Evolutionary conservation across 2,329 filamentous ascomycete species (phyloP).

Genomic region (Botrytis fabae): DNA sequence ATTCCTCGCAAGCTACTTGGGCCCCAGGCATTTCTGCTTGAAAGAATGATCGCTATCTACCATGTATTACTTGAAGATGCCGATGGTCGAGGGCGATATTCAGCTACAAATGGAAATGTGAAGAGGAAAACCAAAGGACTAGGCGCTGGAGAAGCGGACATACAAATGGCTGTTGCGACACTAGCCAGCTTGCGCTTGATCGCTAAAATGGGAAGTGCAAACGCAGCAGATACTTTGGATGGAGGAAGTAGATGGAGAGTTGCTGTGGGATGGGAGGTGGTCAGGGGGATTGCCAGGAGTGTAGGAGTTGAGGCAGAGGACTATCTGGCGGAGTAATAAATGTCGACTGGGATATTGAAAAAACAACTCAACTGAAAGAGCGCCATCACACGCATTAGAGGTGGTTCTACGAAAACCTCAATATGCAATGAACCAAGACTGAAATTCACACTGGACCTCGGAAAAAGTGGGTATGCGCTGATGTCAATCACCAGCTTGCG

Average conservation of each 20-base stretch:
- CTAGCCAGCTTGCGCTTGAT: conserved; percentile 69
- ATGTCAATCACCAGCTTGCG: background rate
- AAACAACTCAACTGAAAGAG: background rate
- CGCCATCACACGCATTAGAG: background rate
- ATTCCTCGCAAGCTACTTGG: conserved; percentile 76
- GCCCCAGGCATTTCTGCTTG: conserved; percentile 73
- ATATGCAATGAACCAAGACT: background rate
- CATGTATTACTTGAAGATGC: conserved; percentile 58
- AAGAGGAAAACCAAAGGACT: conserved; percentile 24
- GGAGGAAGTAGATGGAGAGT: conserved; percentile 73
- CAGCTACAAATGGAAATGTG: conserved; percentile 5
- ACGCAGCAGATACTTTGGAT: conserved; percentile 64
- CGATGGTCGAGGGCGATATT: conserved; percentile 33
- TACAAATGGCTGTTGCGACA: conserved; percentile 68
- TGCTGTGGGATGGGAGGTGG: conserved; percentile 76
- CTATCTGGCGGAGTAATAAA: conserved; percentile 63
- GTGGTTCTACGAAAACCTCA: background rate
- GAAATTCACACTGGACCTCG: background rate
- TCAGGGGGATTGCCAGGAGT: conserved; percentile 67
- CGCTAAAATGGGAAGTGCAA: conserved; percentile 57
- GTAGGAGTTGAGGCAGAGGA: conserved; percentile 79
- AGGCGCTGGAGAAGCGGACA: conserved; percentile 48
- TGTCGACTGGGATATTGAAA: background rate
- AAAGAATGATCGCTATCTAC: conserved; percentile 77
- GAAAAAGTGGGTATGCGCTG: background rate